Conservation (phyloP, 108 stramenopile genomes). For the Fistulifera pelliculosa region DNA sequence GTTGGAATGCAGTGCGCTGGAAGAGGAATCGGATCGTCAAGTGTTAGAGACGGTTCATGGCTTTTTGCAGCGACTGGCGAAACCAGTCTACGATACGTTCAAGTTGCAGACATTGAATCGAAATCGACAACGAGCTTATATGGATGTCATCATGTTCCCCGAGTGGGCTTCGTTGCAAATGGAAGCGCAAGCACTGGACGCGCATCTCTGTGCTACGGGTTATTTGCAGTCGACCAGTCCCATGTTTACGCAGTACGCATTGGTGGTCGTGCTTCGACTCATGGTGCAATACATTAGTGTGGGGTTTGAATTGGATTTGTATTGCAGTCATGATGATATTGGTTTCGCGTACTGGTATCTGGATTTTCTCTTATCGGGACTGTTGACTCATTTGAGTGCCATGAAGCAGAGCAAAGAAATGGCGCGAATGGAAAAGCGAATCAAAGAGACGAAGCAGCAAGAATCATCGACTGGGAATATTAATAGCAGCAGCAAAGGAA, state of each 20-base stretch:
- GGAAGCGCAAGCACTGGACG: conserved; percentile 51
- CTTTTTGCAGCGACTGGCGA: conserved; percentile 54
- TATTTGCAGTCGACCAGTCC: conserved; percentile 11
- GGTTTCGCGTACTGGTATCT: conserved; percentile 68
- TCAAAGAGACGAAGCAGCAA: conserved; percentile 1
- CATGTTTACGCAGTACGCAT: conserved; percentile 51
- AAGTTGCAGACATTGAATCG: conserved; percentile 59
- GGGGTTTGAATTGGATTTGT: conserved; percentile 51
- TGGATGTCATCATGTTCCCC: conserved; percentile 54
- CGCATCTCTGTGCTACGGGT: conserved; percentile 25
- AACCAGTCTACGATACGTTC: conserved; percentile 73
- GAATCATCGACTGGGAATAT: conserved; percentile 7
- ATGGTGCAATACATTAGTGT: conserved; percentile 65
- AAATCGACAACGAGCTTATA: conserved; percentile 62
- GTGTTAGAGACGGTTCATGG: conserved; percentile 12
- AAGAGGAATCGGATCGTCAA: conserved; percentile 14
- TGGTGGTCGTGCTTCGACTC: conserved; percentile 32
- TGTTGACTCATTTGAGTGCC: conserved; percentile 34
- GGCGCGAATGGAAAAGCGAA: conserved; percentile 12
- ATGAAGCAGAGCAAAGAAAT: conserved; percentile 29
- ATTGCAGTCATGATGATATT: conserved; percentile 50
- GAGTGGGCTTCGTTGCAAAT: conserved; percentile 55
- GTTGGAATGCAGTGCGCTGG: conserved; percentile 40
- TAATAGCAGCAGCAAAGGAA: conserved; percentile 19
- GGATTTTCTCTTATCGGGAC: conserved; percentile 59